A percentile compares a stretch with the other conserved stretches of the same genome.
These are phyloP conservation scores for Dispira parvispora DNA, from an alignment of 192 early-diverging fungal genomes.

Conservation along the genomic window DNA sequence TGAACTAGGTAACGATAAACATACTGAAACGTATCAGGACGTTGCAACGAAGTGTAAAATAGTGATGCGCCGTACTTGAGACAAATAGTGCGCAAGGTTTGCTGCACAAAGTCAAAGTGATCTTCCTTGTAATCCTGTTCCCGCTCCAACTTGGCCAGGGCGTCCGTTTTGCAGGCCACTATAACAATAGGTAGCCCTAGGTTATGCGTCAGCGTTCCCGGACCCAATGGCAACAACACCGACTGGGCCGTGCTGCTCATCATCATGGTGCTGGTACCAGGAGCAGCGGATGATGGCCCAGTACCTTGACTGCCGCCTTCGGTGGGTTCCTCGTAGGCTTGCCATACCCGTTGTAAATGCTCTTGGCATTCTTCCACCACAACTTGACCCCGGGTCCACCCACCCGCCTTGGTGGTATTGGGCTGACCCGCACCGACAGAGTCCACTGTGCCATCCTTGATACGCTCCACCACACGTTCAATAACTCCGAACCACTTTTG, in stretches of 20 bases:
- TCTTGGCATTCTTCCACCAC: constrained; percentile 54
- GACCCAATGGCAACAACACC: constrained; percentile 51
- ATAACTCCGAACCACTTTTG: constrained; percentile 65
- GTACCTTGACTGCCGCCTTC: constrained; percentile 16
- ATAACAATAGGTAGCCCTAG: constrained; percentile 79
- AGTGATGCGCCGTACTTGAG: constrained; percentile 85
- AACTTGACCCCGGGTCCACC: constrained; percentile 48
- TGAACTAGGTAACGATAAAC: constrained; percentile 73
- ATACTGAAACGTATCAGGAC: constrained; percentile 53
- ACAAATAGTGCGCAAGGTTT: constrained; percentile 72
- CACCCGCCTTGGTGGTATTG: constrained; percentile 13
- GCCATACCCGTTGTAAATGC: constrained; percentile 44
- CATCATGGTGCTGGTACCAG: constrained; percentile 17
- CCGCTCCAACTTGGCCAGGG: constrained; percentile 53
- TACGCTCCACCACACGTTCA: constrained; percentile 30
- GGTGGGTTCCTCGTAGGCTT: constrained; percentile 47
- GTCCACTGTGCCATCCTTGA: constrained; percentile 20
- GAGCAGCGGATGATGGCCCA: constrained; percentile 13
- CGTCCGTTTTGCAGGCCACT: constrained; percentile 78
- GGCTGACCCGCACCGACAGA: constrained; percentile 19
- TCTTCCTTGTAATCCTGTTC: constrained; percentile 77
- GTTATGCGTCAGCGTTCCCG: constrained; percentile 68
- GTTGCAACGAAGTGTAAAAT: constrained; percentile 72
- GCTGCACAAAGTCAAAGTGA: constrained; percentile 92
- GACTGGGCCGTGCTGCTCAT: constrained; percentile 23